Evolutionary conservation across 176 grass and related monocot genomes (phyloP), one percentile per base, ranked within the genome.

Genomic region (Oryza glaberrima): DNA sequence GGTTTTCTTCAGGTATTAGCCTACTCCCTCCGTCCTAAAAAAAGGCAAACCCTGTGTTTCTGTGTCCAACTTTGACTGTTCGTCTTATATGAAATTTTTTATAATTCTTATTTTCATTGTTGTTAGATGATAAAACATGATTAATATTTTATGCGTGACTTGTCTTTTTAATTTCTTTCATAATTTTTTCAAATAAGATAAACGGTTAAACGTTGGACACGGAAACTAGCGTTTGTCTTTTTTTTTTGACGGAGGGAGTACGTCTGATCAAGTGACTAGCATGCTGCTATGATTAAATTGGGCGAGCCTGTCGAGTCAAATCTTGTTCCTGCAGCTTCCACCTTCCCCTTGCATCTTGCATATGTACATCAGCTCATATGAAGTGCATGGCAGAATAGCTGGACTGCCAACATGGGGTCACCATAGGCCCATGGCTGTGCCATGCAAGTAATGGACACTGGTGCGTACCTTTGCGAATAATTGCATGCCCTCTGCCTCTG

Each of bases 401-500:
- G 75, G 75, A 63, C 49, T 71, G 48, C 49, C 65, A 63, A 38
- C 74, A 63, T 70, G 47, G 11, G 65, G 75, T 34, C 65, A 77
- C 79, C 34, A 17, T 78, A 86, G 77, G 76, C 48, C 17, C 69
- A 75, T 79, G 80, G 48, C 84, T 70, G 77, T 81, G 54, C 75
- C 78, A 81, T 77, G 76, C 84, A 75, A 36, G 41, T 28, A 65
- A 70, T 72, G 76, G 56, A 66, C 80, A 63, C 51, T 87, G 81
- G 58, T 87, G 66, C 60, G 68, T 85, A 87, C 49, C 65, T 70
- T 66, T 52, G 77, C 11, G 76, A 84, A 76, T 83, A 84, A 80
- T 77, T 87, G 76, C 65, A 65, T 77, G 81, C 76, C 51, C 70
- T 84, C 84, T 87, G 78, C 73, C 35, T 78, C 60, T 84, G 88